Conservation (phyloP, 129 eudicot species). For the Silybum marianum region DNA sequence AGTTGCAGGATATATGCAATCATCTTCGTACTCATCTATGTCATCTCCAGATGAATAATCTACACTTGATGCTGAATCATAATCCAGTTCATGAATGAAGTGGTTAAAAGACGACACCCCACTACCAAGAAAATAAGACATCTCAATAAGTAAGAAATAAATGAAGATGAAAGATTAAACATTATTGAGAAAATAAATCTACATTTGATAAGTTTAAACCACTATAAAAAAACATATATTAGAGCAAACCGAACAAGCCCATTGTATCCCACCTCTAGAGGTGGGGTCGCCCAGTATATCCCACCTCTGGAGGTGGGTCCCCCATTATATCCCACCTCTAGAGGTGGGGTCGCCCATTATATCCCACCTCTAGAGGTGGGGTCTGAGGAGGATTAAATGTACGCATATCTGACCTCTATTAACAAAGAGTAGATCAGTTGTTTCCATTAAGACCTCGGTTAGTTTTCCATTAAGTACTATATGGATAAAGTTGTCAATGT, state of each 20-base stretch:
- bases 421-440: neutral
- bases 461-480: neutral
- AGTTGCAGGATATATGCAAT: conserved; percentile 43
- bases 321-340: too few relatives aligned
- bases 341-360: too few relatives aligned
- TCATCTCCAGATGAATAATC: conserved; percentile 71
- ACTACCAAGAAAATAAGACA: conserved; percentile 39
- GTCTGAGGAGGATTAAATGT: too few relatives aligned
- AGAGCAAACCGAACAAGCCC: neutral
- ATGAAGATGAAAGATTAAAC: neutral
- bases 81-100: conserved; percentile 83
- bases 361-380: too few relatives aligned
- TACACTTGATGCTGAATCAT: conserved; percentile 58
- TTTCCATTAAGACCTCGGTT: neutral
- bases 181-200: neutral
- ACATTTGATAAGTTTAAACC: neutral
- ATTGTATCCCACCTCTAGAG: too few relatives aligned
- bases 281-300: too few relatives aligned
- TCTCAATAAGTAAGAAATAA: neutral
- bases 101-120: conserved; percentile 96
- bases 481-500: neutral
- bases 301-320: too few relatives aligned
- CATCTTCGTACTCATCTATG: conserved; percentile 57
- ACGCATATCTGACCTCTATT: too few relatives aligned
- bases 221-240: neutral